Base-by-base conservation (phyloP, 106 monocot genomes). In the Apostasia ramifera region DNA sequence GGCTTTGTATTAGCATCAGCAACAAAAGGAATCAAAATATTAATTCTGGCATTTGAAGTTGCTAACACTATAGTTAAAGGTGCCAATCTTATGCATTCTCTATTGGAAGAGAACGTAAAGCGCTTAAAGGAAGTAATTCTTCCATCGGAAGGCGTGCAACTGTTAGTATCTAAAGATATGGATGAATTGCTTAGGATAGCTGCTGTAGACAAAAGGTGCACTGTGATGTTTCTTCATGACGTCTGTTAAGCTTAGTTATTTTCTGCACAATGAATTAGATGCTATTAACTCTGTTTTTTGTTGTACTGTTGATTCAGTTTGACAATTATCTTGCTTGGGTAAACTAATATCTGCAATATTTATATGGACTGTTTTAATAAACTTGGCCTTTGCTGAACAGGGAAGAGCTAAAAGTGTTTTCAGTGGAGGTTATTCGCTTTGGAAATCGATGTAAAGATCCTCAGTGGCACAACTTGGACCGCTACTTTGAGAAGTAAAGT, bases 11-110 rank as follows among this genome's bases (percentile, higher is more conserved):
- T 88, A 66, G 85, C 81, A 73, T 76, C 63, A 44, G 66, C 72
- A 54, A 83, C 81, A 40, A 91, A 91, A 71, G 91, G 87, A 60
- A 85, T 74, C 53, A 85, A 87, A 74, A 81, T 94, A 85, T 61
- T 69, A 53, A 94, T 94, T 71, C 81, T 94, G 49, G 77, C 94
- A 37, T 94, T 94, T 88, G 94, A 94, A 73, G 91, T 94, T 59
- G 94, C 94, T 58, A 94, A 94, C 55, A 94, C 94, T 8, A 72
- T 94, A 63, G 90, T 94, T 44, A 91, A 91, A 80, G 94, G 91
- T 51, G 78, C 83, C 73, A 94, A 91, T 72, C 79, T 94, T 59
- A 83, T 94, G 85, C 85, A 80, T 45, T 85, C 91, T 73, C 88
- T 94, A 77, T 91, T 88, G 9, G 80, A 83, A 73, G 91, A 91